phyloP scores from a whole-genome alignment of 768 basidiomycete species.

The Arthromyces matolae region DNA sequence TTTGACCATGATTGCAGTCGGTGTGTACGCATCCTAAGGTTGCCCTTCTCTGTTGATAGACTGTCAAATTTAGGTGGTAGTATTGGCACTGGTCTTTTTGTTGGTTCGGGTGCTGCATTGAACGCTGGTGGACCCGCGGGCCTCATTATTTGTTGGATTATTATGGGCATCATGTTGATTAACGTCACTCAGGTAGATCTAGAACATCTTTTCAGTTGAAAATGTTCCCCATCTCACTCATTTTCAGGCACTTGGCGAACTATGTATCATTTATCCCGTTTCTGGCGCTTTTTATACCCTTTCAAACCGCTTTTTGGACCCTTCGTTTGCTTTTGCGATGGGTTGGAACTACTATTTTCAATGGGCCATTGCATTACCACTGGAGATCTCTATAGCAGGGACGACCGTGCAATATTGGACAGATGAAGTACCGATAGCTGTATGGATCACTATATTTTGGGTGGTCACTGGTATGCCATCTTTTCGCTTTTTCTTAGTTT shows the following conservation, averaged over 20 bases:
- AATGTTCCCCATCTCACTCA: no score
- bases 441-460: constrained; percentile 45
- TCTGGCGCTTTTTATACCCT: constrained; percentile 49
- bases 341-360: constrained; percentile 48
- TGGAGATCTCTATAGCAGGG: constrained; percentile 44
- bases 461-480: constrained; percentile 30
- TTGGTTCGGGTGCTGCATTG: constrained; percentile 41
- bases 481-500: background rate
- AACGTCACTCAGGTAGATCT: constrained; percentile 41
- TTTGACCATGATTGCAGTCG: constrained; percentile 46
- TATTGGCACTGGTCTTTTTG: constrained; percentile 48
- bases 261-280: constrained; percentile 45
- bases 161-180: constrained; percentile 46
- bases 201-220: no score
- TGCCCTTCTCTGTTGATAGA: no score
- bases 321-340: constrained; percentile 46
- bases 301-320: constrained; percentile 43
- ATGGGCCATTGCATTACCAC: constrained; percentile 42
- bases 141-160: constrained; percentile 41
- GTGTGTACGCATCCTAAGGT: constrained; percentile 31
- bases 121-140: constrained; percentile 39
- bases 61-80: constrained; percentile 32
- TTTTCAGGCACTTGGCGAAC: constrained; percentile 47
- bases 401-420: constrained; percentile 45
- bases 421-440: constrained; percentile 35